Conservation (phyloP, 805 yeast species). For the Nakazawaea wyomingensis region DNA sequence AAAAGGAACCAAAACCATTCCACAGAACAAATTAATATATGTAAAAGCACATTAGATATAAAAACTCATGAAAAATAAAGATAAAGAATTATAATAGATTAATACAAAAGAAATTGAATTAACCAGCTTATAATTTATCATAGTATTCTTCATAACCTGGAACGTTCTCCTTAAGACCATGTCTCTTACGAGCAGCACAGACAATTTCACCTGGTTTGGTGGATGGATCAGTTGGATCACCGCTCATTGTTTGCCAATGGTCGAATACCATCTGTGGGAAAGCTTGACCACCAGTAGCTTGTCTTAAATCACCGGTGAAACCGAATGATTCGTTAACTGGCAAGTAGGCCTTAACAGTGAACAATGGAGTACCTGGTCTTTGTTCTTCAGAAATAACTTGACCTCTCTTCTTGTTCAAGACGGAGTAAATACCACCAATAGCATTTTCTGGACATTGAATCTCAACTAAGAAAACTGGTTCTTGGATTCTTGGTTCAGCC, state of each 20-base stretch:
- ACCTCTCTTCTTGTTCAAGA: constrained; percentile 99
- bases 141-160: constrained; percentile 99
- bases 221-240: constrained; percentile 89
- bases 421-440: constrained; percentile 99
- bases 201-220: constrained; percentile 60
- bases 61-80: constrained; percentile 7
- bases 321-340: constrained; percentile 99
- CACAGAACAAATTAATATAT: constrained; percentile 4
- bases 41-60: constrained; percentile 7
- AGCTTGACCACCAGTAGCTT: constrained; percentile 99
- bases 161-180: constrained; percentile 94
- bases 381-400: constrained; percentile 99
- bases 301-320: constrained; percentile 99
- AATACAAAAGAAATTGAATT: neutral
- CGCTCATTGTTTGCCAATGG: constrained; percentile 90
- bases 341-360: constrained; percentile 99
- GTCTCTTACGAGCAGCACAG: constrained; percentile 76
- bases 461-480: constrained; percentile 98
- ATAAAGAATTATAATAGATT: neutral
- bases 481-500: constrained; percentile 99
- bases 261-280: constrained; percentile 99
- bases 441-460: constrained; percentile 99
- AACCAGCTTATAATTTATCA: constrained; percentile 65
- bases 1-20: constrained; percentile 2
- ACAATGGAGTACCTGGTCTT: constrained; percentile 99